Conservation (phyloP, 2,329 filamentous ascomycete genomes). For the Sarocladiaceae sp. region DNA sequence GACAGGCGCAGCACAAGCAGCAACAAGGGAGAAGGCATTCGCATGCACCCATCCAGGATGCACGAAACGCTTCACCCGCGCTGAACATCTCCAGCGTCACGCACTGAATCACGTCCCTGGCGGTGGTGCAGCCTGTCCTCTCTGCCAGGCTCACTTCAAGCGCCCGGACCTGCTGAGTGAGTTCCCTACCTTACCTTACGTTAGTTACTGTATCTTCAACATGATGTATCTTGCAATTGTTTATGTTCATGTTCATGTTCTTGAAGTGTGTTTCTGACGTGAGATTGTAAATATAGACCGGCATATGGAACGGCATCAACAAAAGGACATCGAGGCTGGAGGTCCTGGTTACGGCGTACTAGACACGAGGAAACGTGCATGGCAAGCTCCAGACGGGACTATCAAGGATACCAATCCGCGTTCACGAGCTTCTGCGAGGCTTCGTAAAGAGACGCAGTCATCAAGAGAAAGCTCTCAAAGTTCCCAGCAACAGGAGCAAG, state of each 20-base stretch:
- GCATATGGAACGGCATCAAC: slow-evolving; percentile 50
- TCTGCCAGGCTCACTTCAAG: slow-evolving; percentile 59
- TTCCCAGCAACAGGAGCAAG: neutral
- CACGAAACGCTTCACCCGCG: slow-evolving; percentile 49
- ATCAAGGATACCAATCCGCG: slow-evolving; percentile 41
- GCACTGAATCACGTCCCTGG: slow-evolving; percentile 51
- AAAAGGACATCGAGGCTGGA: slow-evolving; percentile 52
- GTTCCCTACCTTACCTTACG: too few species aligned
- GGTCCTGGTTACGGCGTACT: slow-evolving; percentile 45
- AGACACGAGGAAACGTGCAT: slow-evolving; percentile 51
- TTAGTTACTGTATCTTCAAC: too few species aligned
- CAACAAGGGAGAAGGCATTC: neutral
- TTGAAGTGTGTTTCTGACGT: neutral
- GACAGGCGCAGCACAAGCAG: neutral
- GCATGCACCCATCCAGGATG: slow-evolving; percentile 42
- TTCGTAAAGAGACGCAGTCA: too few species aligned
- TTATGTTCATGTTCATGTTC: too few species aligned
- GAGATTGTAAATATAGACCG: slow-evolving; percentile 35
- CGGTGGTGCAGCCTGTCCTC: slow-evolving; percentile 46
- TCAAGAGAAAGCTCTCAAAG: too few species aligned
- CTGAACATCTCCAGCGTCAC: slow-evolving; percentile 56
- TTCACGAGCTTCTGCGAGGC: neutral
- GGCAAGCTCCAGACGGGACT: slow-evolving; percentile 49
- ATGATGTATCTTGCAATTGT: too few species aligned
- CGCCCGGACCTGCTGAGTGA: slow-evolving; percentile 46